Evolutionary conservation across 2,329 filamentous ascomycete species (phyloP).

Genomic region (Tolypocladium amazonense): DNA sequence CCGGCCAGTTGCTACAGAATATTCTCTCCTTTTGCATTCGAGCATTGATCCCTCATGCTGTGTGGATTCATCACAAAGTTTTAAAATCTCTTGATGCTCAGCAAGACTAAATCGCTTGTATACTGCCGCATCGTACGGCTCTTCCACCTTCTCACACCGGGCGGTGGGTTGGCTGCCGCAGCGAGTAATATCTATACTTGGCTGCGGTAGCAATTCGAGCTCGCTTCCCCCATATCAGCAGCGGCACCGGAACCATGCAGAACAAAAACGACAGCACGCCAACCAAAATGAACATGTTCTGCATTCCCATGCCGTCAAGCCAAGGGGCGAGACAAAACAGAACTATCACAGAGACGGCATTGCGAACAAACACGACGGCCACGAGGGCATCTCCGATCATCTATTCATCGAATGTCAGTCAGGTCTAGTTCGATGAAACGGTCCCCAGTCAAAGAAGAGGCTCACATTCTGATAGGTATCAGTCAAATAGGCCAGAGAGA

Average conservation of each 20-base stretch:
- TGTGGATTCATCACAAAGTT: background rate
- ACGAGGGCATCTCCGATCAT: constrained; percentile 12
- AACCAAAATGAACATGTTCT: constrained; percentile 9
- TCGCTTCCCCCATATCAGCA: constrained; percentile 13
- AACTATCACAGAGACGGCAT: constrained; percentile 9
- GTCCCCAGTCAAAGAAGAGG: background rate
- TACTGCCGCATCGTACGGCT: background rate
- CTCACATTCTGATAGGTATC: constrained; percentile 24
- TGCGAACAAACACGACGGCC: constrained; percentile 11
- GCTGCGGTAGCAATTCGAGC: background rate
- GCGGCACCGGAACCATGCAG: constrained; percentile 7
- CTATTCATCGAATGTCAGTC: constrained; percentile 2
- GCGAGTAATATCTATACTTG: constrained; percentile 2
- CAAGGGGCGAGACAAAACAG: constrained; percentile 11
- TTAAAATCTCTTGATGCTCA: background rate
- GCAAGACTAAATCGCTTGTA: background rate
- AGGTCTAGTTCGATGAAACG: background rate
- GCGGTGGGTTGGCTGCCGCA: background rate
- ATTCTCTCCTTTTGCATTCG: too few relatives aligned
- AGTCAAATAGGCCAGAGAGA: constrained; percentile 25
- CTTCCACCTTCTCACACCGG: background rate
- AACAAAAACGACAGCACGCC: constrained; percentile 4
- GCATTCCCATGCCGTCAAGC: constrained; percentile 10
- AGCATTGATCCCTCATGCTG: background rate
- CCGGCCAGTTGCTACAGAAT: too few relatives aligned